phyloP scores from a whole-genome alignment of 1,139 yeast genomes.

The Taphrina deformans region DNA sequence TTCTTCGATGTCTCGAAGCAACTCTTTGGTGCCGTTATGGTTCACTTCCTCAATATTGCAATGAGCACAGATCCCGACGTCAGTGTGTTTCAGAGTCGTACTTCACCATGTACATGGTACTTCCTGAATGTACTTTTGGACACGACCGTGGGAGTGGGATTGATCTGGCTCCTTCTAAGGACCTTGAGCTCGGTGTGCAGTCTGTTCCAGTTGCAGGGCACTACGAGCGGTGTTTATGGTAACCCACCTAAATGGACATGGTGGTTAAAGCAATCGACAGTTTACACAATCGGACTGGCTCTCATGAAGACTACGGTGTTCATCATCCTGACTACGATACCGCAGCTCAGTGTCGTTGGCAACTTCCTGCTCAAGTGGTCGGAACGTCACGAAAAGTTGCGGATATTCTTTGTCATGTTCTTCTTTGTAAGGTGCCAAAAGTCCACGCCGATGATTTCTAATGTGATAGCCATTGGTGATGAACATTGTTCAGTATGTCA shows the following conservation, averaged over 20 bases:
- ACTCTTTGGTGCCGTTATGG: constrained; percentile 50
- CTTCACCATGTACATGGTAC: constrained; percentile 71
- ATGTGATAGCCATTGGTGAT: constrained; percentile 52
- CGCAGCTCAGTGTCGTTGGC: constrained; percentile 58
- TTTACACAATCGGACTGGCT: constrained; percentile 62
- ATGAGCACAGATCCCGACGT: constrained; percentile 40
- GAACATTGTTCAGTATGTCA: constrained; percentile 70
- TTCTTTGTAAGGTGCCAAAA: constrained; percentile 48
- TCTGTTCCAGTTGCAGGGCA: constrained; percentile 54
- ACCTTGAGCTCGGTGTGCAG: constrained; percentile 54
- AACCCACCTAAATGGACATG: constrained; percentile 60
- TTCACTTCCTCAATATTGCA: constrained; percentile 57
- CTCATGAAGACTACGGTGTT: constrained; percentile 59
- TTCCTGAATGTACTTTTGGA: constrained; percentile 83
- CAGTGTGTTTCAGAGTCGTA: constrained; percentile 36
- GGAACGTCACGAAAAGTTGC: constrained; percentile 73
- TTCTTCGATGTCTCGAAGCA: constrained; percentile 86
- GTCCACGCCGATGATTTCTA: neutral
- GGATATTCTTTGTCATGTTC: constrained; percentile 82
- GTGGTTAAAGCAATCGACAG: constrained; percentile 68
- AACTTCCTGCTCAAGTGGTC: constrained; percentile 72
- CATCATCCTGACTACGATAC: constrained; percentile 59
- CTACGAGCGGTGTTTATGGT: constrained; percentile 84
- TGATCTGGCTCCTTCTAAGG: constrained; percentile 60
- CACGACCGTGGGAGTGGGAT: constrained; percentile 92